Base-by-base conservation (phyloP, 2,329 filamentous ascomycete species). In the Beauveria pseudobassiana region DNA sequence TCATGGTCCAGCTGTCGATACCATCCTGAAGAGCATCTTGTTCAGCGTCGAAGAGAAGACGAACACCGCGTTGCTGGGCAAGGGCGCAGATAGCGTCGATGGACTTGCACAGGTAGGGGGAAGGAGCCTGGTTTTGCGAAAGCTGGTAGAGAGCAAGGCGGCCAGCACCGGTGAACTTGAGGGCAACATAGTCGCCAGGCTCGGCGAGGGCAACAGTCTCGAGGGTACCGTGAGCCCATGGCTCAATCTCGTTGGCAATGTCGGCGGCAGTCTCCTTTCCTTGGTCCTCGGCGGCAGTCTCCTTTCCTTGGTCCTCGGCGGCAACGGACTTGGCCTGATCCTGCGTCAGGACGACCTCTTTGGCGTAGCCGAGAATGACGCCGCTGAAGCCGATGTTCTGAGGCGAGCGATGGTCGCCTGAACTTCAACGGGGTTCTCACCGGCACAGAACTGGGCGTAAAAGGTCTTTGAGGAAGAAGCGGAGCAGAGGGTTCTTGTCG, bases 391-490 rank as follows among this genome's bases (percentile, higher is more conserved):
- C 93, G 50, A 93, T 85, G 38, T 78, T 73, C 73, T 90, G 10
- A 96, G 79, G 2, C 80, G 77, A 1, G 80, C 71, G 34, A 91
- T 83, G 0, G 88, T 92, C 34, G 72, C 75, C 48, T 79, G 77
- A 2, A 96, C 88, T 73, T 96, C 90, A 1, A 72, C 68, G 0
- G 82, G 79, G 54, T 84, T 88, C 74, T 92, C 89, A 30, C 93
- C 93, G 0, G 90, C 91, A 73, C 93, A 97, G 74, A 96, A 97
- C 69, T 97, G 93, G 26, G 87, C 86, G 72, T 96, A 96, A 69
- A 96, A 92, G 0, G 91, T 96, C 70, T 87, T 92, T 91, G 55
- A 96, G 78, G 48, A 92, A 71, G 63, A 79, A 83, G 49, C 86
- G 82, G 18, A 96, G 80, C 1, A 93, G 52, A 0, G 85, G 85